Conservation (phyloP, 495 filamentous ascomycete species). For the Letharia lupina region DNA sequence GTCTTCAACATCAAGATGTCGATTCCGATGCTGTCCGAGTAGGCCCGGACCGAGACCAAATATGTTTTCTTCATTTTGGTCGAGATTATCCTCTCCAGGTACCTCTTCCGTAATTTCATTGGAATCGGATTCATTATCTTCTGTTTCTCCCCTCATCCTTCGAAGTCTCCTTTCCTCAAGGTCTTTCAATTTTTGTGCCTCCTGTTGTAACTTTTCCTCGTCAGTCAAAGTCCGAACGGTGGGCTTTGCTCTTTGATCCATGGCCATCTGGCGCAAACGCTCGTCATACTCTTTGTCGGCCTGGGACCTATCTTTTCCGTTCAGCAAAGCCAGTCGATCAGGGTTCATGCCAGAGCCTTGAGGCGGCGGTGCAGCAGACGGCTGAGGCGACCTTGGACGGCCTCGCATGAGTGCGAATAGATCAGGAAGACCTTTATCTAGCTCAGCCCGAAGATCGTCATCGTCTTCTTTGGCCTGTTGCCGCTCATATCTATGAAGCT, state of each 20-base stretch:
- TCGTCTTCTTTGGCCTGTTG: constrained; percentile 92
- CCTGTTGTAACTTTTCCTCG: constrained; percentile 73
- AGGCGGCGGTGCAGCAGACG: constrained; percentile 33
- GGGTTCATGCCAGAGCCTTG: constrained; percentile 47
- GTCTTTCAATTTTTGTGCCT: constrained; percentile 62
- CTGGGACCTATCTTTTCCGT: constrained; percentile 51
- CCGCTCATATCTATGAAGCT: constrained; percentile 84
- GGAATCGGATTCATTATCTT: constrained; percentile 42
- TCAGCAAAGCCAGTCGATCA: constrained; percentile 49
- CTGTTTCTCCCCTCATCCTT: constrained; percentile 64
- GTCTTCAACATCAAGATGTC: constrained; percentile 58
- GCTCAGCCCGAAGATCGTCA: constrained; percentile 74
- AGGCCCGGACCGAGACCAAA: constrained; percentile 45
- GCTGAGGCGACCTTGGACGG: constrained; percentile 34
- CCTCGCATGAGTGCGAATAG: constrained; percentile 63
- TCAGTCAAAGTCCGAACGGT: constrained; percentile 84
- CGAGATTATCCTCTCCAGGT: constrained; percentile 33
- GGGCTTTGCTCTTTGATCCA: constrained; percentile 73
- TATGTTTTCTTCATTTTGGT: constrained; percentile 45
- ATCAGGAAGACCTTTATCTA: constrained; percentile 69
- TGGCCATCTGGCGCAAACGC: constrained; percentile 67
- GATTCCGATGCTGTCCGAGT: constrained; percentile 27
- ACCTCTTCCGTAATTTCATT: constrained; percentile 36
- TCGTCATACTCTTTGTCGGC: constrained; percentile 80
- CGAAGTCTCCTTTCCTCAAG: constrained; percentile 68